Conservation (phyloP, 2,329 filamentous ascomycete species). For the Epicoccum sorghinum region DNA sequence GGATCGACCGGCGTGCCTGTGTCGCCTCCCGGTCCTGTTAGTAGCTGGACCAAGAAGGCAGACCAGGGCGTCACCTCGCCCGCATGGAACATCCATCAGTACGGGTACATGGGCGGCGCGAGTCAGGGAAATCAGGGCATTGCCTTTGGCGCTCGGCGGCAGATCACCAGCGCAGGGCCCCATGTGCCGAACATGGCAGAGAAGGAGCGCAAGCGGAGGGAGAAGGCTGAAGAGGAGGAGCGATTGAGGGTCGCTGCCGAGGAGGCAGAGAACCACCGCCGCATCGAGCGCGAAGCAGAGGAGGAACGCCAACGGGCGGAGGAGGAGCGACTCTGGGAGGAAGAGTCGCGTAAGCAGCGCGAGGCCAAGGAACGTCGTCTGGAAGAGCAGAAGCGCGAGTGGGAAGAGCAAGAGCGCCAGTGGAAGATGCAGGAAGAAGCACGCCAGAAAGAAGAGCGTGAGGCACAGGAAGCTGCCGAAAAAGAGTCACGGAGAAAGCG, state of each 20-base stretch:
- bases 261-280: slow-evolving; percentile 58
- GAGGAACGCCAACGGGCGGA: slow-evolving; percentile 66
- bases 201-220: slow-evolving; percentile 73
- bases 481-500: slow-evolving; percentile 69
- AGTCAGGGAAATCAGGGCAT: slow-evolving; percentile 96
- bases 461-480: slow-evolving; percentile 70
- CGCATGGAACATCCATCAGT: slow-evolving; percentile 98
- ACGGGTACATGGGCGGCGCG: slow-evolving; percentile 94
- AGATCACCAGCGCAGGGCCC: slow-evolving; percentile 86
- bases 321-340: slow-evolving; percentile 71
- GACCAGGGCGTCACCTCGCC: slow-evolving; percentile 83
- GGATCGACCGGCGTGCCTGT: slow-evolving; percentile 55
- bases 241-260: slow-evolving; percentile 57
- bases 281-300: slow-evolving; percentile 61
- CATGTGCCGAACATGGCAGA: slow-evolving; percentile 80
- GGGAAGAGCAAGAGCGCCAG: slow-evolving; percentile 76
- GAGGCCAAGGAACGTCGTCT: slow-evolving; percentile 65
- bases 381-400: slow-evolving; percentile 72
- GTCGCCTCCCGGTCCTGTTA: slow-evolving; percentile 64
- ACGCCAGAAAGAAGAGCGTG: slow-evolving; percentile 73
- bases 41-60: slow-evolving; percentile 86
- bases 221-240: slow-evolving; percentile 63
- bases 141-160: slow-evolving; percentile 85
- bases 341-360: slow-evolving; percentile 65
- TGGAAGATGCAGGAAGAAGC: slow-evolving; percentile 80